Base-by-base conservation (phyloP, 2,329 filamentous ascomycete species). In the Penicillium sp. region DNA sequence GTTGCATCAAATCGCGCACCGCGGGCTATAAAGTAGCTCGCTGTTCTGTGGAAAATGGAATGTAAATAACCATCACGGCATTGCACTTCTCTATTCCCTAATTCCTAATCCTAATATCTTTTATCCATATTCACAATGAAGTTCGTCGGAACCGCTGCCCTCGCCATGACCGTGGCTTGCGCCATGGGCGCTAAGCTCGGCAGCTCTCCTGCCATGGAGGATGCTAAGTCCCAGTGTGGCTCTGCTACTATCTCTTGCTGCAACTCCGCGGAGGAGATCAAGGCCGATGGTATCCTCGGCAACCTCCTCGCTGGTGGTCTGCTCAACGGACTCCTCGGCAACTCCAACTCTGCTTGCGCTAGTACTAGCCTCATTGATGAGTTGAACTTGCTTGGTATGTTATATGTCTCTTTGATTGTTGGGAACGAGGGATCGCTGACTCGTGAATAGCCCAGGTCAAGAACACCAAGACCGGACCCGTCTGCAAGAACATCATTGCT, bases 401-500 rank as follows among this genome's bases (percentile, higher is more conserved):
- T 2, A 9, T 28, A 16, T 12, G 4, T 3, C 25, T 41, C 6
- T 25, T 9, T 30, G 3, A 19, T 14, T 2, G 19, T 22, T 22
- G 19, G 13, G 14, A 9, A 36, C 5, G 31, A 18, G 36, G 2
- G 12, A 19, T 14, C 30, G 11, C 41, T 44, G n/a, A 44, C 14
- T 9, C 2, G 2, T 13, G 2, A 28, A 28, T 9, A 44, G 41
- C 41, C 10, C 28, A 27, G 14, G 18, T 30, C 33, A 37, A 37
- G 25, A n/a, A 37, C 5, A 22, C 33, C 33, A 34, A 44, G 14
- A 29, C 33, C 2, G 41, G 41, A 3, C 40, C 37, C 7, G 18
- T 29, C 16, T 49, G 46, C 46, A 49, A 49, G 46, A 30, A 29
- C 34, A 33, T 49, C 27, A 49, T 43, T 44, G 46, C 46, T 13